Percentiles rank a stretch among this genome's conserved stretches.
Conservation (phyloP, 306 rosid species). For the Cucurbita pepo region DNA sequence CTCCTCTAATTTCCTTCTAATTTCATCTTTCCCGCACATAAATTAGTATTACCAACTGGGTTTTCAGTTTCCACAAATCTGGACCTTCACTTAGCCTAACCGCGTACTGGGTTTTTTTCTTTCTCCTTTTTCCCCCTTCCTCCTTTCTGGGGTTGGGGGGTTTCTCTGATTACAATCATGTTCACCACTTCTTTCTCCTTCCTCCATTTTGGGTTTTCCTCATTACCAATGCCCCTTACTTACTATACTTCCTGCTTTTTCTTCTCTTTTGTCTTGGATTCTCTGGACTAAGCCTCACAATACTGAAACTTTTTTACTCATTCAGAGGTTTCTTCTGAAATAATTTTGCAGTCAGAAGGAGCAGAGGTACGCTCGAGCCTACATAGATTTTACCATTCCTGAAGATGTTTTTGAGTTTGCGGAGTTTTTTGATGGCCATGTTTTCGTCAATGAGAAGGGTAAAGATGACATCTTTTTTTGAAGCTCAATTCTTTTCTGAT, state of each 20-base stretch:
- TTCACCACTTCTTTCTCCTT: background rate
- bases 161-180: background rate
- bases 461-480: background rate
- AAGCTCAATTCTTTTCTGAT: background rate
- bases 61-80: background rate
- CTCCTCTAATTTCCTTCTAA: background rate
- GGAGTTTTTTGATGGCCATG: constrained; percentile 64
- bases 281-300: background rate
- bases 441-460: constrained; percentile 95
- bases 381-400: constrained; percentile 51
- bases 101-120: background rate
- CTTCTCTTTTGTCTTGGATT: background rate
- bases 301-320: constrained; percentile 1
- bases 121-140: background rate
- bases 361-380: constrained; percentile 72
- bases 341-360: constrained; percentile 52
- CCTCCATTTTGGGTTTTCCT: background rate
- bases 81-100: background rate
- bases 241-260: background rate
- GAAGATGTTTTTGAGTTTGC: constrained; percentile 80
- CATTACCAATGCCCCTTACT: background rate
- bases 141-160: background rate
- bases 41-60: background rate
- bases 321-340: constrained; percentile 13
- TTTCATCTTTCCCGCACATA: background rate